Conservation (phyloP, 2,329 filamentous ascomycete genomes). For the Colletotrichum horii region DNA sequence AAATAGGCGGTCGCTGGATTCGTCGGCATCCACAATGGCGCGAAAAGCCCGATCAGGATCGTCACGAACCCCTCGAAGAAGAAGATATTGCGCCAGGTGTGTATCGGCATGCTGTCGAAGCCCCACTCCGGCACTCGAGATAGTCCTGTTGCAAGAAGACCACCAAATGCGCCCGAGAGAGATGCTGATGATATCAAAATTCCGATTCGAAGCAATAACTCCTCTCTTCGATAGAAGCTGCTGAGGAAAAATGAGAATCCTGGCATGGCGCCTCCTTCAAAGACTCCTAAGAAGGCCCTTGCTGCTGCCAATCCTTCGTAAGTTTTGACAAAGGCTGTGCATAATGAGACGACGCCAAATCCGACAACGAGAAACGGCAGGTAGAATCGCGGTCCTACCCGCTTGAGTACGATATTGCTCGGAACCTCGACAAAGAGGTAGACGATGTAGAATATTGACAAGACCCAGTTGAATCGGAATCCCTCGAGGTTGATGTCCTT, state of each 20-base stretch:
- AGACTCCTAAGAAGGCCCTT: constrained; percentile 56
- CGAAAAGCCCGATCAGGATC: constrained; percentile 47
- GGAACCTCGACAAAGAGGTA: constrained; percentile 62
- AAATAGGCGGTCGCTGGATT: constrained; percentile 53
- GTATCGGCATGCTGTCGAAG: constrained; percentile 41
- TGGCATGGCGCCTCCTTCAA: constrained; percentile 64
- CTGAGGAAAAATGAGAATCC: constrained; percentile 62
- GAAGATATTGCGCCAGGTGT: constrained; percentile 65
- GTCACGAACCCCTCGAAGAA: constrained; percentile 67
- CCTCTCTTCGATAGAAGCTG: constrained; percentile 61
- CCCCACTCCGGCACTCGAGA: constrained; percentile 59
- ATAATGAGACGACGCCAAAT: constrained; percentile 60
- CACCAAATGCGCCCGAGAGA: constrained; percentile 63
- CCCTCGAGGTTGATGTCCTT: constrained; percentile 52
- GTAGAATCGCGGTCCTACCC: constrained; percentile 55
- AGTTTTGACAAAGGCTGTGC: constrained; percentile 56
- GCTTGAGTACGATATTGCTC: constrained; percentile 60
- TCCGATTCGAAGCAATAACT: constrained; percentile 60
- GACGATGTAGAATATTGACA: constrained; percentile 63
- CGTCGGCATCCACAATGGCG: constrained; percentile 58
- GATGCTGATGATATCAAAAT: constrained; percentile 61
- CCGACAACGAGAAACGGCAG: constrained; percentile 59
- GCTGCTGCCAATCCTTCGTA: constrained; percentile 52
- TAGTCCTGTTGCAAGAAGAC: constrained; percentile 58
- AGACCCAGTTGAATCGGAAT: constrained; percentile 61